Evolutionary conservation across 495 filamentous ascomycete species (phyloP), one percentile per base, ranked within the genome.

Genomic region (Aspergillus leporis): DNA sequence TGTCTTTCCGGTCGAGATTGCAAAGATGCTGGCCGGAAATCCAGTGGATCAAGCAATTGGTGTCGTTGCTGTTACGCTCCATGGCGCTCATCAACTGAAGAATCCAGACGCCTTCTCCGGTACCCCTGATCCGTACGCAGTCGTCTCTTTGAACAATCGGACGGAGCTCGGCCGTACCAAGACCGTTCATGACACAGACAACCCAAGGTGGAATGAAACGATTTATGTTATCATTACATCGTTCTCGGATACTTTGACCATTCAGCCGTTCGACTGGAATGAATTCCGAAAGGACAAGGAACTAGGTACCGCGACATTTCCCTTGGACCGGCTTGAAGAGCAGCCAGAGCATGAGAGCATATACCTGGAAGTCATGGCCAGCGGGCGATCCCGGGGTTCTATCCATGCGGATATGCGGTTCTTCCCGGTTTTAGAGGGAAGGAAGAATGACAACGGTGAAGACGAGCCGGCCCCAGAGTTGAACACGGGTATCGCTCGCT

Each of bases 1-100:
- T 66, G 92, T 96, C 31, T 99, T 98, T 82, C 96, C 94, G 19
- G 91, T 99, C 62, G 95, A 99, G 67, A 90, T 99, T 55, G 94
- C 94, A 54, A 98, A 99, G 80, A 92, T 99, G 90, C 83, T 99
- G 54, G 90, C 93, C n/a, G 94, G 94, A 58, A 91, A 88, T 51
- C 85, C 95, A 0, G 87, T 98, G 49, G 95, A 99, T 72, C 90
- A 94, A 74, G 93, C 94, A 16, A 95, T 99, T 67, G 94, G 94
- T 68, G 92, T 98, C 22, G 70, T 98, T 50, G 92, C 92, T 16
- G 80, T 99, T 58, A 97, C 92, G 19, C 80, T 99, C 47, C 90
- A 98, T 69, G 89, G 90, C 19, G 94, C 92, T 18, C 85, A 90
- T 55, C 92, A 93, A 36, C 84, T 99, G 62, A 97, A 94, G 82